A percentile compares a stretch with the other conserved stretches of the same genome.
phyloP scores from a whole-genome alignment of 257 asterid species.

The Solanum sitiens region DNA sequence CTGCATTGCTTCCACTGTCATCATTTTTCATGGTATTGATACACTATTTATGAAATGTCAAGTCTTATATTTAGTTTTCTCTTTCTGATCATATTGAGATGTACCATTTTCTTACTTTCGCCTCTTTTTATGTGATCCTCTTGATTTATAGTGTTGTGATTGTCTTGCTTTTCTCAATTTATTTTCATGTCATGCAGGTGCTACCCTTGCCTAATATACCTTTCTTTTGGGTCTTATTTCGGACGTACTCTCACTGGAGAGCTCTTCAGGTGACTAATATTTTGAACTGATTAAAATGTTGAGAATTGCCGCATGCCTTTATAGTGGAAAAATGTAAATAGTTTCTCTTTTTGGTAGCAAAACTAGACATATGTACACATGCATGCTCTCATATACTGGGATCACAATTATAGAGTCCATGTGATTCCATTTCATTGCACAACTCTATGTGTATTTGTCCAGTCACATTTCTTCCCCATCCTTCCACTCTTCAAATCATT shows the following conservation, averaged over 20 bases:
- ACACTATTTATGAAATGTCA: background rate
- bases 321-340: background rate
- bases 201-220: constrained; percentile 97
- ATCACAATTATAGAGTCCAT: background rate
- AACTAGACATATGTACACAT: background rate
- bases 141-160: background rate
- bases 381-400: background rate
- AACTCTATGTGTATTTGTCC: background rate
- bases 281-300: background rate
- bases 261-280: constrained; percentile 67
- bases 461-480: background rate
- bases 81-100: background rate
- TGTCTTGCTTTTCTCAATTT: background rate
- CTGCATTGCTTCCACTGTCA: constrained; percentile 68
- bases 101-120: background rate
- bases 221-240: constrained; percentile 92
- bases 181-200: constrained; percentile 34
- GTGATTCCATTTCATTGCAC: background rate
- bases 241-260: constrained; percentile 97
- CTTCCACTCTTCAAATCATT: background rate
- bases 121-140: background rate
- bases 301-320: background rate
- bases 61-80: background rate
- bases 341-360: background rate
- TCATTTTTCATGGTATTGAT: constrained; percentile 57